A percentile compares a stretch with the other conserved stretches of the same genome.
These are phyloP conservation scores for Syzygium malaccense DNA, from an alignment of 441 rosid species.

Conservation along the genomic window DNA sequence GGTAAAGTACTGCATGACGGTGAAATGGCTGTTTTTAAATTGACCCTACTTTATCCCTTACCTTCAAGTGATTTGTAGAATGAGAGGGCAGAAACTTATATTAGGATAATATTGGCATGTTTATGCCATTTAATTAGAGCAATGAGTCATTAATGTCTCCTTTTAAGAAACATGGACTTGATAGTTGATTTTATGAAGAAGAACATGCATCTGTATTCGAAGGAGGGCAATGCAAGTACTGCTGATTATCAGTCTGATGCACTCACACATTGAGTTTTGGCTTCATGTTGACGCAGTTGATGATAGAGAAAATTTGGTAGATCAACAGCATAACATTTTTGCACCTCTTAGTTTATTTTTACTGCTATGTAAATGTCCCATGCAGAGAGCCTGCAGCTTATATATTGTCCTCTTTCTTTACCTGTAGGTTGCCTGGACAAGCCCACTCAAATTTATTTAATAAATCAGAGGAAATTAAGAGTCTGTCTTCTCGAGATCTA, in stretches of 20 bases:
- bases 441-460: conserved; percentile 27
- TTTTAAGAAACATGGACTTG: background rate
- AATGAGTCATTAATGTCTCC: background rate
- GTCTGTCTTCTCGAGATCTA: conserved; percentile 14
- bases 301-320: background rate
- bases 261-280: background rate
- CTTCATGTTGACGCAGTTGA: background rate
- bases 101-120: background rate
- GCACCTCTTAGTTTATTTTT: too few species aligned
- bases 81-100: background rate
- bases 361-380: background rate
- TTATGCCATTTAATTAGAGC: too few species aligned
- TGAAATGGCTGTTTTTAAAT: too few species aligned
- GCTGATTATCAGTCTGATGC: too few species aligned
- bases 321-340: background rate
- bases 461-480: conserved; percentile 19
- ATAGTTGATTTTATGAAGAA: background rate
- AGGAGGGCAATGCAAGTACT: background rate
- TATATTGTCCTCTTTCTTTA: conserved; percentile 10
- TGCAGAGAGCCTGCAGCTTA: conserved; percentile 21
- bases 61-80: background rate
- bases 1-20: background rate
- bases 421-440: conserved; percentile 22
- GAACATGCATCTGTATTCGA: background rate
- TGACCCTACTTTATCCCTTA: too few species aligned